Conservation (phyloP, 192 early-diverging fungal genomes). For the Ambispora gerdemannii region DNA sequence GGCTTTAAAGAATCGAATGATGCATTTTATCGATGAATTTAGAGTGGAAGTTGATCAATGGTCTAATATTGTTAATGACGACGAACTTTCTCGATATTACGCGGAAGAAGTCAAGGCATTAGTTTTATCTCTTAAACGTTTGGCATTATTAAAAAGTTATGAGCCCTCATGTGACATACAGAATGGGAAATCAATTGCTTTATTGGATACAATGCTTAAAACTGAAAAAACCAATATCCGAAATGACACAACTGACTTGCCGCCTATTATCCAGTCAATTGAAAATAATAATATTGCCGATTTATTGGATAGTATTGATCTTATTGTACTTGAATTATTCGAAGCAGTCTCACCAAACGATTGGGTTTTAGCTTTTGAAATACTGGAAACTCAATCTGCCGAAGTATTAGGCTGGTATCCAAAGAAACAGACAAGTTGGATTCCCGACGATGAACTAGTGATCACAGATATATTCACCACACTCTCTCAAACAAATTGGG, state of each 20-base stretch:
- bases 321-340: constrained; percentile 37
- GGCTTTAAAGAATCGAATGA: constrained; percentile 47
- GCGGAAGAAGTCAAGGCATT: neutral
- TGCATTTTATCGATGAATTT: constrained; percentile 36
- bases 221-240: no score
- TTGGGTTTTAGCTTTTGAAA: constrained; percentile 49
- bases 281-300: neutral
- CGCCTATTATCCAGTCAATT: neutral
- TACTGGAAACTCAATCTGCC: constrained; percentile 46
- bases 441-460: constrained; percentile 56
- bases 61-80: neutral
- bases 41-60: neutral
- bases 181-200: constrained; percentile 5
- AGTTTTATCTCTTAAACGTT: neutral
- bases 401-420: constrained; percentile 49
- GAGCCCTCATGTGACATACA: constrained; percentile 4
- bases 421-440: constrained; percentile 26
- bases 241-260: no score
- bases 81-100: neutral
- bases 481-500: constrained; percentile 49
- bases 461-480: constrained; percentile 65
- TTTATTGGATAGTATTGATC: constrained; percentile 23
- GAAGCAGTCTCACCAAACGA: constrained; percentile 41
- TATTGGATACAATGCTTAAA: no score
- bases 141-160: neutral